Evolutionary conservation across 345 rosid genomes (phyloP), one percentile per base, ranked within the genome.

Genomic region (Eucalyptus fibrosa): DNA sequence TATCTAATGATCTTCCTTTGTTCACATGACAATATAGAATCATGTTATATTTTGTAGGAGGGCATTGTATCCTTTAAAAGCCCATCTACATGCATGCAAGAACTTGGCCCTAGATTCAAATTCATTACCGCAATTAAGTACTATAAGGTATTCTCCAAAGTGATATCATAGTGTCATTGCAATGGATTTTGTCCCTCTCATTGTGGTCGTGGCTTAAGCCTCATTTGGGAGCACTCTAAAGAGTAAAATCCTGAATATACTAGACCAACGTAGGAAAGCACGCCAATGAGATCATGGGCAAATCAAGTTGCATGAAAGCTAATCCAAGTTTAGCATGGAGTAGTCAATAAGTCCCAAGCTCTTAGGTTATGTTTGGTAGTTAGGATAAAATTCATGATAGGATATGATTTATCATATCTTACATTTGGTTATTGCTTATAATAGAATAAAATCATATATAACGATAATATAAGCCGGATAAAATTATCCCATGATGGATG

Each of bases 401-500:
- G 4, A 51, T 51, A 51, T 51, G 2, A 51, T 51, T 51, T 18
- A 51, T 51, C 2, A 0, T 18, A 51, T 51, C 0, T 19, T 53
- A 53, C 24, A 3, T 53, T 53, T 53, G 56, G 2, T 53, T 4
- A 0, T 19, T 53, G 4, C 9, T 53, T 2, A 19, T 0, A 1
- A 8, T 53, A 53, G 0, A 1, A 53, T 19, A 2, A 53, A 53
- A 3, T 18, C 4, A 53, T 3, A 19, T 19, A 53, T 8, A 53
- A 53, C 1, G 0, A 2, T 5, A 53, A 53, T 53, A 53, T 53
- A 53, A 0, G 0, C 0, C 0, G 11, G 1, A 53, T 19, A 19
- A 53, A 53, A 8, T 53, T 19, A 53, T 19, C 5, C 0, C 10
- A 19, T 19, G 0, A 2, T 0, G 2, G 24, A 53, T 2, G 0